Percentiles rank a stretch among this genome's conserved stretches.
Evolutionary conservation across 2,329 filamentous ascomycete genomes (phyloP).

Genomic region (Botrytis fragariae): DNA sequence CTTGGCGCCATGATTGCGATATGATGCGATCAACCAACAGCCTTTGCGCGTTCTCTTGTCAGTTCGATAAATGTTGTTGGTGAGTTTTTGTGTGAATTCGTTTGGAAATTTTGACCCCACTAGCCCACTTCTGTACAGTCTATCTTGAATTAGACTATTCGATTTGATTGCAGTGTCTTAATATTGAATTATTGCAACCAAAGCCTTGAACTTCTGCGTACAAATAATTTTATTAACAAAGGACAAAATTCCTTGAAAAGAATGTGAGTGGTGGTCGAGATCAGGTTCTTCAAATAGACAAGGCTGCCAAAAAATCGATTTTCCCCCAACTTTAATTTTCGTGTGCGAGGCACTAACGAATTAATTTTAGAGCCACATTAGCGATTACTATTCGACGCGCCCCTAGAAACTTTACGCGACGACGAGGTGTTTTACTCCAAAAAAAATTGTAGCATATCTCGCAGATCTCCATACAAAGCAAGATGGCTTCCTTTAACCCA

Average conservation of each 20-base stretch:
- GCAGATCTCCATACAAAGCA: conserved; percentile 21
- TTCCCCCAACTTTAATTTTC: conserved; percentile 22
- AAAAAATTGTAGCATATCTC: conserved; percentile 22
- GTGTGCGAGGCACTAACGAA: conserved; percentile 22
- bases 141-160: conserved; percentile 10
- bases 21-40: conserved; percentile 21
- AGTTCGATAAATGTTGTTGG: conserved; percentile 14
- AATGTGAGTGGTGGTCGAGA: conserved; percentile 11
- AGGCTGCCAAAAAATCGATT: conserved; percentile 17
- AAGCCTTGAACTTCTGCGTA: not conserved
- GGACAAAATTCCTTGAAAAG: conserved; percentile 7
- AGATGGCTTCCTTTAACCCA: conserved; percentile 66
- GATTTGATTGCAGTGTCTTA: not conserved
- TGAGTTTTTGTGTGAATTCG: conserved; percentile 22
- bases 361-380: conserved; percentile 19
- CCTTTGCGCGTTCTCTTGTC: conserved; percentile 20
- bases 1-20: conserved; percentile 77
- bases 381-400: conserved; percentile 21
- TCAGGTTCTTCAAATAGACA: conserved; percentile 9
- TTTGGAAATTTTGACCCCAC: conserved; percentile 22
- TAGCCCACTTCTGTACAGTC: conserved; percentile 19
- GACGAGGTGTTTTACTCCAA: conserved; percentile 21
- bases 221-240: not conserved
- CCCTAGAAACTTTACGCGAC: conserved; percentile 21
- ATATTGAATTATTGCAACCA: conserved; percentile 3